Base-by-base conservation (phyloP, 208 protist genomes). In the Borovskyia barvae region DNA sequence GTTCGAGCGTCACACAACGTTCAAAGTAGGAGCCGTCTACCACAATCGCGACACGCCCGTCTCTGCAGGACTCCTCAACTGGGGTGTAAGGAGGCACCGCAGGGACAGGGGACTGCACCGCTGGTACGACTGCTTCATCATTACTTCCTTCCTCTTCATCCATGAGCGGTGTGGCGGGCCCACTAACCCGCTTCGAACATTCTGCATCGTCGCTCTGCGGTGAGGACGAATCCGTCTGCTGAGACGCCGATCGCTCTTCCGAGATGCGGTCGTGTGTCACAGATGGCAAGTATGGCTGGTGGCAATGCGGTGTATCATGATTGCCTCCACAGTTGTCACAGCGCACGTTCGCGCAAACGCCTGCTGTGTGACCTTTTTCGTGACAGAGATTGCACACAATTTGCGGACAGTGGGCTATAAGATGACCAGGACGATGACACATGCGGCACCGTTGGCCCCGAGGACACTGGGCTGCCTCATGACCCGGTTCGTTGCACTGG, bases 21-120 rank as follows among this genome's bases (percentile, higher is more conserved):
- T 92, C 88, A 72, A 95, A 95, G 65, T 92, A 95, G 7, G 81
- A 66, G 2, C 88, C 88, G 45, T 95, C 88, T 42, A 95, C 83
- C 30, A 95, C 74, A 5, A 95, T 77, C 14, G 75, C 80, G 19
- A 92, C 88, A 8, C 82, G 72, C 5, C 75, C 75, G 0, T 75
- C 65, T 32, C 63, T 69, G 40, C 51, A 58, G 40, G 58, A 57
- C 4, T 30, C 29, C 15, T 52, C 50, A 22, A 65, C 65, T 25
- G 72, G 52, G 22, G 62, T 52, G 73, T 87, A 93, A 15, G 63
- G 41, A 28, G 72, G 75, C 25, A 87, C 72, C 25, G 50, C 49
- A 5, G 39, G 29, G 11, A 56, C 59, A 15, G 0, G 36, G 20
- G 2, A 7, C 2, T 30, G 20, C 17, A 45, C 26, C 48, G 35